Evolutionary conservation across 495 filamentous ascomycete genomes (phyloP).

Genomic region (Xylaria curta): DNA sequence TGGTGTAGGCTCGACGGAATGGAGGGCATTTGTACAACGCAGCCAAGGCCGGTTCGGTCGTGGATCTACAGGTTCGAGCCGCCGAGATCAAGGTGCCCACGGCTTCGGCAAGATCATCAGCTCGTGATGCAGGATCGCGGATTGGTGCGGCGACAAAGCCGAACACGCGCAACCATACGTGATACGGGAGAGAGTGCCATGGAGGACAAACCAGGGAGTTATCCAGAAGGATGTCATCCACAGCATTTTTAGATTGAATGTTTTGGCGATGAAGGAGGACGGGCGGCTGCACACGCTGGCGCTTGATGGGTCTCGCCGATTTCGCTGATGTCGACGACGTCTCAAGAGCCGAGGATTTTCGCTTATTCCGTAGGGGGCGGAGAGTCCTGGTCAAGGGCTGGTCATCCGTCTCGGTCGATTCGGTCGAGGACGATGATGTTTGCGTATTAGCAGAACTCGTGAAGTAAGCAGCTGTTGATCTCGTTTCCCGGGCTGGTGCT

Average conservation of each 20-base stretch:
- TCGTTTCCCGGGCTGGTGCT: conserved; percentile 30
- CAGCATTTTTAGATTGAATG: not conserved
- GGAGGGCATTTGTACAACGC: conserved; percentile 75
- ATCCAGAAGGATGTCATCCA: conserved; percentile 2
- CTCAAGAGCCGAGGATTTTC: not conserved
- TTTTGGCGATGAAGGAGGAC: not conserved
- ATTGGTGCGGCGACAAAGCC: conserved; percentile 67
- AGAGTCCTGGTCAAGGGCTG: not conserved
- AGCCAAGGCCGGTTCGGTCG: conserved; percentile 76
- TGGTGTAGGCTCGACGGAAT: conserved; percentile 44
- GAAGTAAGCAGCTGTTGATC: conserved; percentile 33
- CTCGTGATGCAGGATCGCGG: conserved; percentile 55
- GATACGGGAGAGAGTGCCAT: conserved; percentile 76
- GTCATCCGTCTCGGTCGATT: conserved; percentile 13
- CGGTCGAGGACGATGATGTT: not conserved
- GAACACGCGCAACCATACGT: conserved; percentile 74
- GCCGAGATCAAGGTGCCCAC: conserved; percentile 67
- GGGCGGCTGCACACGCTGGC: conserved; percentile 10
- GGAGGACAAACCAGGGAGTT: conserved; percentile 56
- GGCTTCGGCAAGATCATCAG: conserved; percentile 35
- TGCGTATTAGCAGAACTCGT: conserved; percentile 6
- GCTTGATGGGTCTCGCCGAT: conserved; percentile 1
- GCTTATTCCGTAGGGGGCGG: not conserved
- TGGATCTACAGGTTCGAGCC: conserved; percentile 67
- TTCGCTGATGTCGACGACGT: not conserved